phyloP scores from a whole-genome alignment of 2,329 filamentous ascomycete genomes.

The Chalara sp. region DNA sequence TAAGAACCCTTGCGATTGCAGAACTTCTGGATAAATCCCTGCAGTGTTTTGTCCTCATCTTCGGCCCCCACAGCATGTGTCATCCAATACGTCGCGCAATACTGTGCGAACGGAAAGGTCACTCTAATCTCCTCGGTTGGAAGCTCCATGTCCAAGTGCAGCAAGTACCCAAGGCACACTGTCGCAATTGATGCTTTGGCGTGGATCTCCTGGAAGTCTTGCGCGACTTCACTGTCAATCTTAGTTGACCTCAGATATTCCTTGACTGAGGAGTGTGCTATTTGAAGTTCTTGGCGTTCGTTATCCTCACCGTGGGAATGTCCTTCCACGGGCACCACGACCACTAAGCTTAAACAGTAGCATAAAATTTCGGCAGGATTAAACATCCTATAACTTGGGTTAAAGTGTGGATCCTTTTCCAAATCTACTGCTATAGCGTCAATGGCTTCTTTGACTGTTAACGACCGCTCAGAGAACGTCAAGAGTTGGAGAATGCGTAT shows the following conservation, averaged over 20 bases:
- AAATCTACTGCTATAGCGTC: too few relatives aligned
- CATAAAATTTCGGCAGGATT: too few relatives aligned
- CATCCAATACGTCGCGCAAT: slow-evolving; percentile 4
- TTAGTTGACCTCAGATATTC: slow-evolving; percentile 20
- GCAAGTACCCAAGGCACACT: slow-evolving; percentile 13
- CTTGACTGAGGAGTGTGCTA: too few relatives aligned
- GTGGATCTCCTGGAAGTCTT: slow-evolving; percentile 6
- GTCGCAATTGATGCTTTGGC: slow-evolving; percentile 12
- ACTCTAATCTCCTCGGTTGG: slow-evolving; percentile 1
- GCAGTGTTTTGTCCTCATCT: slow-evolving; percentile 5
- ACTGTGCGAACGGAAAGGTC: slow-evolving; percentile 3
- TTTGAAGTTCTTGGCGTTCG: neutral
- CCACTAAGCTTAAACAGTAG: too few relatives aligned
- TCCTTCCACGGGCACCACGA: too few relatives aligned
- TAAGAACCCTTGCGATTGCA: neutral
- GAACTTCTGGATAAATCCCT: slow-evolving; percentile 1
- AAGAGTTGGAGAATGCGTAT: too few relatives aligned
- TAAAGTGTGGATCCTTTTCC: too few relatives aligned
- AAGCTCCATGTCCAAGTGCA: neutral
- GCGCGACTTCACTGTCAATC: slow-evolving; percentile 1
- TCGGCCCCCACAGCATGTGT: slow-evolving; percentile 9
- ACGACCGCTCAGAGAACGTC: too few relatives aligned
- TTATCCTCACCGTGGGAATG: neutral
- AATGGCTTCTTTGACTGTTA: too few relatives aligned
- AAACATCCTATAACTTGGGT: too few relatives aligned